Evolutionary conservation across 257 asterid species (phyloP), one percentile per base, ranked within the genome.

Genomic region (Paulownia fortunei): DNA sequence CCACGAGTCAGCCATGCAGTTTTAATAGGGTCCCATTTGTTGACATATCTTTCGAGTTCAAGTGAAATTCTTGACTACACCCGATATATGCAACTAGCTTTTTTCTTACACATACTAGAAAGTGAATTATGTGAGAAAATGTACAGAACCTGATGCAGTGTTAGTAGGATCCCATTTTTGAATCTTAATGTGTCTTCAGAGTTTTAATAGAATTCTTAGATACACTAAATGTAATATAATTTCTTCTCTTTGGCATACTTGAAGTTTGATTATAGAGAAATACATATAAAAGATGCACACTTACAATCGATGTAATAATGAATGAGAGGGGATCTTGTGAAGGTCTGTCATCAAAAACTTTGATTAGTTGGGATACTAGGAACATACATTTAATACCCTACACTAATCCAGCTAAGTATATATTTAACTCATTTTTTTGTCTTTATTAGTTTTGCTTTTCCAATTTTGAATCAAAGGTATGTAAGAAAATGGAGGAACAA

Each of bases 1-100:
- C 70, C 85, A 84, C 85, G 79, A 73, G 83, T 47, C 81, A 78
- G n/a, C 77, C 87, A 81, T 84, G 85, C 85, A 80, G 21, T 39
- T 64, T 64, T 23, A 7, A 26, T 3, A 15, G 68, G 63, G 74
- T 42, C 83, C 80, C 83, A 79, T 70, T 63, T 79, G 24, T 72
- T 44, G 52, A 62, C 65, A 24, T 34, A 3, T 71, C 5, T 13
- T 32, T 67, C 0, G 10, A 39, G 13, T 39, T 39, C 4, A n/a
- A 36, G 19, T 16, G 6, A 8, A 21, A 76, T 69, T 47, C 34
- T 41, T 67, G 8, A 32, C 21, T 47, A 15, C n/a, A 41, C 16
- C 24, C 5, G 60, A 3, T 19, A 23, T 6, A 39, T 18, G 13
- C 13, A 49, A 0, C 1, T 54, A 4, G 58, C 61, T 30, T 21